Base-by-base conservation (phyloP, 2,329 filamentous ascomycete genomes). In the Akanthomyces dipterigenus region DNA sequence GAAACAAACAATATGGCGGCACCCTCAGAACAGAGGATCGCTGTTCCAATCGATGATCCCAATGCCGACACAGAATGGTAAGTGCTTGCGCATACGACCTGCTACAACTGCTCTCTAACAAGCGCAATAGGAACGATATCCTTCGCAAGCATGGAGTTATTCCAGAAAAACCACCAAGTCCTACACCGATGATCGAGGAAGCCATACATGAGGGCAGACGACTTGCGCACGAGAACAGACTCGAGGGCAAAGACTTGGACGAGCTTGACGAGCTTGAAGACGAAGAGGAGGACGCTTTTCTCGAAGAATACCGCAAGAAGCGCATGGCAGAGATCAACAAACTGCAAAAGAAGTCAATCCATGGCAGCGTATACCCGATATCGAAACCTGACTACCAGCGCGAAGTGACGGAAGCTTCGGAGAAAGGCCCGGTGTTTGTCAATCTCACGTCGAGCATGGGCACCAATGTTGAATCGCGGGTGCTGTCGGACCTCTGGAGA, bases 41-140 rank as follows among this genome's bases (percentile, higher is more conserved):
- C 81, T 70, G 95, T 99, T 63, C 92, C 93, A 49, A 89, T 99
- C 67, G 91, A 96, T 72, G 88, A 98, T 72, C 93, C 93, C 36
- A 96, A 98, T 71, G 95, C 92, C 65, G 95, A 99, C 73, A 99
- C 95, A 65, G 95, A 99, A 88, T 99, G 95, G 95, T 93, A 78
- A 63, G 69, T 64, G 66, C 64, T 64, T 67, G 67, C 67, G 69
- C 66, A 34, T 6, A 18, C 36, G n/a, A 50, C 24, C 9, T 22
- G 55, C 24, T 58, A 28, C 28, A 28, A 26, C 1, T n/a, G 31
- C 28, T 48, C 16, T 60, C 49, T 60, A 18, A 54, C 31, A 54
- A 16, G 3, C 22, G 18, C 11, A 54, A 62, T 67, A 97, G 93
- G 93, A 99, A 99, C 74, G 95, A 99, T 68, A 99, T 99, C 70